Base-by-base conservation (phyloP, 169 alveolate species). In the Eimeria praecox region DNA sequence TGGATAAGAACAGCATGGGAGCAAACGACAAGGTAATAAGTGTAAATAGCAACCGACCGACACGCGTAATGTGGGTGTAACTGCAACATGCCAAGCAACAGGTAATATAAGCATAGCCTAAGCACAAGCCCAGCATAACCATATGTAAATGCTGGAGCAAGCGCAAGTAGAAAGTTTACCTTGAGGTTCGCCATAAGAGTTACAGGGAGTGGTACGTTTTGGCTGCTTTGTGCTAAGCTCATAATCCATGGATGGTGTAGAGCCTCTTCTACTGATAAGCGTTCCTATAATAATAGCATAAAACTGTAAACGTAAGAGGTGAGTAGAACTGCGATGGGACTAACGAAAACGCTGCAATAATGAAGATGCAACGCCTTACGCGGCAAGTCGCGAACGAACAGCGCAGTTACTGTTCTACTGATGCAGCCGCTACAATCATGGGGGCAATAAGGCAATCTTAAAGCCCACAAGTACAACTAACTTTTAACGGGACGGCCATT, bases 211-310 rank as follows among this genome's bases (percentile, higher is more conserved):
- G 95, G 92, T 3, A 88, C 80, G 95, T 52, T 94, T 64, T 88
- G 95, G 90, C 95, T 94, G 66, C 90, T 92, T 56, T 52, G 87
- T 6, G 96, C 96, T 35, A 94, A 71, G n/a, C 93, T 95, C 94
- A 83, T 94, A 44, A 97, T 96, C 98, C 98, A 97, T 18, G 96
- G 96, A 66, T 97, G 98, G 38, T 96, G 95, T 35, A 97, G 93
- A 16, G 98, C 97, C 64, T 93, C 94, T 80, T 96, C 97, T 5
- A 96, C 95, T 1, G 96, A 83, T 46, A 82, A 88, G 16, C 98
- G 80, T 78, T 95, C 97, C 87, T 85, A 89, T 62, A n/a, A 90
- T 30, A 75, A 9, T 35, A 24, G n/a, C 18, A n/a, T 35, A 1
- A 64, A 64, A 49, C 59, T 8, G 14, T n/a, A 64, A 24, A 64